Evolutionary conservation across 1,284 basidiomycete species (phyloP).

Genomic region (Malassezia pachydermatis): DNA sequence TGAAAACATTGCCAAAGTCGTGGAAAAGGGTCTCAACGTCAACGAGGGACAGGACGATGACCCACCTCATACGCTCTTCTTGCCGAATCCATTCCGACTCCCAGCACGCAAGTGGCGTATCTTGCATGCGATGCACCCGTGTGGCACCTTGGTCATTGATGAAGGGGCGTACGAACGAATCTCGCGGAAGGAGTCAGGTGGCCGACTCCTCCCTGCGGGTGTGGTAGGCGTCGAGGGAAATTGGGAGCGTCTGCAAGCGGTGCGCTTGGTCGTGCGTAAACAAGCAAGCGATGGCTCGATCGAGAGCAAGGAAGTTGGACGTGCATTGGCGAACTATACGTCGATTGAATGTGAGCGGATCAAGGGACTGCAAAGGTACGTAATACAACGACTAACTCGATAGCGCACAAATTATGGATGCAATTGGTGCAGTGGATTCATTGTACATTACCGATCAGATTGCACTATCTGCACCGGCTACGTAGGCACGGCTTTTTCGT

Average conservation of each 20-base stretch:
- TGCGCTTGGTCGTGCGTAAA: constrained; percentile 61
- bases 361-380: constrained; percentile 56
- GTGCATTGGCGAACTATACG: constrained; percentile 91
- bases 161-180: constrained; percentile 77
- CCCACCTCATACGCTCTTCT: constrained; percentile 80
- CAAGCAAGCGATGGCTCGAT: neutral
- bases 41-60: constrained; percentile 15
- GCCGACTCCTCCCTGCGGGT: constrained; percentile 77
- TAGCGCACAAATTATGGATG: constrained; percentile 68
- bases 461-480: constrained; percentile 17
- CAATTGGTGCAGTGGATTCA: constrained; percentile 85
- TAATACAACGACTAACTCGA: neutral
- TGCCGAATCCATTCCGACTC: constrained; percentile 63
- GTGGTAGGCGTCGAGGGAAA: constrained; percentile 75
- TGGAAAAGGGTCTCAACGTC: constrained; percentile 49
- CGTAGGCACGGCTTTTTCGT: neutral
- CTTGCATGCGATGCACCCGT: constrained; percentile 75
- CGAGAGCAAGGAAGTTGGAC: constrained; percentile 65
- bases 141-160: constrained; percentile 79
- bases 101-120: constrained; percentile 92
- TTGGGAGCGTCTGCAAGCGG: constrained; percentile 89
- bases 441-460: constrained; percentile 79
- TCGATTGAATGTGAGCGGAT: constrained; percentile 79
- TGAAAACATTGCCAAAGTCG: constrained; percentile 67
- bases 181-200: constrained; percentile 72